phyloP scores from a whole-genome alignment of 1,284 basidiomycete species.

The Mixia osmundae region DNA sequence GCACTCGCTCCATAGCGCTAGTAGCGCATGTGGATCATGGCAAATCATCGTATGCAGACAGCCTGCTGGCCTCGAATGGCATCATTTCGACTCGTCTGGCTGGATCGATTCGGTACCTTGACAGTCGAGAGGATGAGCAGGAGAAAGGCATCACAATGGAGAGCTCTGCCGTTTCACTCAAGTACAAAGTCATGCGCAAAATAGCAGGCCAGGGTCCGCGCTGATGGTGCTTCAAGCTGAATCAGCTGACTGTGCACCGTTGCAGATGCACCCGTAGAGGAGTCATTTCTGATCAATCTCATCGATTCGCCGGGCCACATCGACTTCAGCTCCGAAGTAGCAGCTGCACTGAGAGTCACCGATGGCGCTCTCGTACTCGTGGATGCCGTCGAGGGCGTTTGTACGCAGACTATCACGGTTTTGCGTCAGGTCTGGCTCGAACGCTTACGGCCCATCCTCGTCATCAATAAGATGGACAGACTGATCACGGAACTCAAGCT shows the following conservation, averaged over 20 bases:
- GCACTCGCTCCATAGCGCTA: slow-evolving; percentile 1
- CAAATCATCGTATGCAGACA: slow-evolving; percentile 54
- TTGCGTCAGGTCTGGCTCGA: slow-evolving; percentile 88
- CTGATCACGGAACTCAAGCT: slow-evolving; percentile 84
- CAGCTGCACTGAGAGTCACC: slow-evolving; percentile 73
- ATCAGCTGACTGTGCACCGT: background rate
- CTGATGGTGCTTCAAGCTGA: background rate
- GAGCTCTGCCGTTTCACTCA: slow-evolving; percentile 45
- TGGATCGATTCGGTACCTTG: slow-evolving; percentile 86
- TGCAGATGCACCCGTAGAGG: slow-evolving; percentile 29
- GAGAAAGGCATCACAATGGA: slow-evolving; percentile 98
- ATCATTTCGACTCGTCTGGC: slow-evolving; percentile 90
- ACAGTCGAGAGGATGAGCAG: slow-evolving; percentile 91
- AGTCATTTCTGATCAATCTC: slow-evolving; percentile 65
- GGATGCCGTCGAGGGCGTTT: slow-evolving; percentile 94
- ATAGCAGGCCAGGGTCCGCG: background rate
- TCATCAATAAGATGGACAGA: slow-evolving; percentile 94
- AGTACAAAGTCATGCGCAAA: slow-evolving; percentile 7
- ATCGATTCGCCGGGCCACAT: slow-evolving; percentile 99
- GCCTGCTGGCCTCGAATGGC: slow-evolving; percentile 84
- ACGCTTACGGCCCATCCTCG: slow-evolving; percentile 64
- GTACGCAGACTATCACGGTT: slow-evolving; percentile 93
- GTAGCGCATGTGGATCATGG: slow-evolving; percentile 15
- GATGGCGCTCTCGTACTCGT: slow-evolving; percentile 94
- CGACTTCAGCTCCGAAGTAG: slow-evolving; percentile 93